These are phyloP conservation scores for Paradendryphiella salina DNA, from an alignment of 2,329 filamentous ascomycete genomes.

Conservation along the genomic window DNA sequence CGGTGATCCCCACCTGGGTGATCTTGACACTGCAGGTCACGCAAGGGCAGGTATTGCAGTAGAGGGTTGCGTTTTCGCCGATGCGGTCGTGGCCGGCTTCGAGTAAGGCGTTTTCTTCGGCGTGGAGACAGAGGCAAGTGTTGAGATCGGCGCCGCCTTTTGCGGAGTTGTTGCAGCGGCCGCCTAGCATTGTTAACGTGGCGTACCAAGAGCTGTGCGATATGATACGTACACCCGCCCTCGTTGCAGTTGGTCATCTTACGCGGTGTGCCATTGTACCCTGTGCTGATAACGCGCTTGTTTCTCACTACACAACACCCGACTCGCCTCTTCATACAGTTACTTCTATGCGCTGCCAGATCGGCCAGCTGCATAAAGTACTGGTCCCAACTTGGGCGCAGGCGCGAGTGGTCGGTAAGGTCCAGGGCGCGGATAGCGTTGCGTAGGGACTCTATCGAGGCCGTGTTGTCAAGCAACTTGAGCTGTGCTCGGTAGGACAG, in stretches of 20 bases:
- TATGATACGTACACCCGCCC: constrained; percentile 69
- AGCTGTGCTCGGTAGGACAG: constrained; percentile 81
- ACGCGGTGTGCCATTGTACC: constrained; percentile 96
- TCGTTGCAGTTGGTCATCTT: constrained; percentile 88
- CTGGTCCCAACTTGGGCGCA: constrained; percentile 90
- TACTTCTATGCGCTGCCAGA: constrained; percentile 84
- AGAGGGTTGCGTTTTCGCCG: constrained; percentile 77
- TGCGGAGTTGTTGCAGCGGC: constrained; percentile 77
- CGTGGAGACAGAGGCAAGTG: constrained; percentile 95
- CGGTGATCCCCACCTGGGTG: constrained; percentile 89
- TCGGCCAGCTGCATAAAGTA: constrained; percentile 99
- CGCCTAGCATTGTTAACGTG: constrained; percentile 44
- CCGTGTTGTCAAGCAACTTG: constrained; percentile 82
- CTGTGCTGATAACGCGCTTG: constrained; percentile 86
- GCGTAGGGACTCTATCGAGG: constrained; percentile 71
- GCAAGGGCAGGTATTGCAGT: constrained; percentile 96
- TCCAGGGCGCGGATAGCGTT: constrained; percentile 73
- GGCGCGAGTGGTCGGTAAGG: constrained; percentile 74
- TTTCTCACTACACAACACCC: constrained; percentile 90
- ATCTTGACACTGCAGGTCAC: constrained; percentile 99
- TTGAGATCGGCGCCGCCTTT: constrained; percentile 72
- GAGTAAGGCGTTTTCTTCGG: constrained; percentile 93
- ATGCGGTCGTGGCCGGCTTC: constrained; percentile 93
- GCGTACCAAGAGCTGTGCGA: not conserved
- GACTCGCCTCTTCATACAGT: constrained; percentile 97